Conservation (phyloP, 306 rosid genomes). For the Amphicarpaea edgeworthii region DNA sequence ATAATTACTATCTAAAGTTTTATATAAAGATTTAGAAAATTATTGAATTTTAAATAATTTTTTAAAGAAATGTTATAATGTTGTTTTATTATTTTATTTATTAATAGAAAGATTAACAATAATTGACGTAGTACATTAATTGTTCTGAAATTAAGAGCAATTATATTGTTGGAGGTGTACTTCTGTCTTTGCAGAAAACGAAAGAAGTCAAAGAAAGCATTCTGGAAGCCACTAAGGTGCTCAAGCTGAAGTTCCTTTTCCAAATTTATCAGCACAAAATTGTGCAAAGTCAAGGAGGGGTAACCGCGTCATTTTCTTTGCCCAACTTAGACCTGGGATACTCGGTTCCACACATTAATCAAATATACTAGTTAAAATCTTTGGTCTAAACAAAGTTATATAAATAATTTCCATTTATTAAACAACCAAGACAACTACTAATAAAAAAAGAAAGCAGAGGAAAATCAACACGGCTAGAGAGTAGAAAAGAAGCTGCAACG, state of each 20-base stretch:
- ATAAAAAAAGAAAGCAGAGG: not conserved
- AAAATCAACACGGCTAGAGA: constrained; percentile 53
- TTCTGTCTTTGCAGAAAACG: not conserved
- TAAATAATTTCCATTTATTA: constrained; percentile 29
- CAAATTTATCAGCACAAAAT: constrained; percentile 12
- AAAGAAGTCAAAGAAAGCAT: constrained; percentile 38
- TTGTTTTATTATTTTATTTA: no score
- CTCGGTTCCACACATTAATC: constrained; percentile 42
- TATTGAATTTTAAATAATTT: not conserved
- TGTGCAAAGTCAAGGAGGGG: constrained; percentile 63
- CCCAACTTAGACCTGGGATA: constrained; percentile 52
- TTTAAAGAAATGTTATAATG: not conserved
- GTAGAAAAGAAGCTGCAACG: constrained; percentile 35
- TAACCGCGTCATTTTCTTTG: constrained; percentile 50
- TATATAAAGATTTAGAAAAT: not conserved
- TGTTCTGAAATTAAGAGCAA: not conserved
- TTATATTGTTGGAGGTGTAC: not conserved
- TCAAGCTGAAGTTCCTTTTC: not conserved
- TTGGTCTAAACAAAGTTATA: not conserved
- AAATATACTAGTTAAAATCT: not conserved
- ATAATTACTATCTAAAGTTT: not conserved
- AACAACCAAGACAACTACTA: constrained; percentile 32
- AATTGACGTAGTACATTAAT: not conserved
- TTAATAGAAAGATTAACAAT: no score
- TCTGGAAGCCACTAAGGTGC: constrained; percentile 38